phyloP scores from a whole-genome alignment of 2,329 filamentous ascomycete species.

The Neopestalotiopsis clavispora region DNA sequence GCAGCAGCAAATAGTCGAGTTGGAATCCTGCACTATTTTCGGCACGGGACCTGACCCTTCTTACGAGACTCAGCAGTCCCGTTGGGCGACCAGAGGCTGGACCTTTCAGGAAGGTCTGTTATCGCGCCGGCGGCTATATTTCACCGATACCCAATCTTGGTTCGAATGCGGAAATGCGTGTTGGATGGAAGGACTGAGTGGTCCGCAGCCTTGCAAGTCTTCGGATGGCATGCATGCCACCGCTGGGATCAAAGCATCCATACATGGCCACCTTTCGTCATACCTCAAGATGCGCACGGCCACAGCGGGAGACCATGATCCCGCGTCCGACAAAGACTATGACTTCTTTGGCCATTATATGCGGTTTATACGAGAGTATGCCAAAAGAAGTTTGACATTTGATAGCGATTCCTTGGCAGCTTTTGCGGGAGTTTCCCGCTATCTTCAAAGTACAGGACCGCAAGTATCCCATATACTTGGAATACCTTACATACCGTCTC shows the following conservation, averaged over 20 bases:
- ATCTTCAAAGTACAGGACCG: neutral
- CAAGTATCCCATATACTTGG: neutral
- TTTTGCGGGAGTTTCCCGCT: neutral
- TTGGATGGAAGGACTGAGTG: neutral
- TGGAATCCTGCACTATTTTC: neutral
- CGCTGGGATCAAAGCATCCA: too few species aligned
- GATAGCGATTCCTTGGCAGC: neutral
- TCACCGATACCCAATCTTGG: neutral
- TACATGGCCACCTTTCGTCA: too few species aligned
- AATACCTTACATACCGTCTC: neutral
- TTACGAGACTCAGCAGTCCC: too few species aligned
- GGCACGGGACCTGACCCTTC: neutral
- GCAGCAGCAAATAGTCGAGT: neutral
- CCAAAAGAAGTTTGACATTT: neutral
- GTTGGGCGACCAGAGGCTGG: neutral
- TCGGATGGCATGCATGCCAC: neutral
- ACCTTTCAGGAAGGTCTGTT: neutral
- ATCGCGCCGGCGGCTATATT: neutral
- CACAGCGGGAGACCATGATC: too few species aligned
- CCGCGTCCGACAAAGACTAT: too few species aligned
- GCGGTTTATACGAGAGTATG: neutral
- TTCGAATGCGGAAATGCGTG: neutral
- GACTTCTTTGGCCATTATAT: too few species aligned
- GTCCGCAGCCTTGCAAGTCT: neutral
- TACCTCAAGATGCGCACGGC: too few species aligned